phyloP scores from a whole-genome alignment of 2,329 filamentous ascomycete genomes.

The Aspergillus floridensis region DNA sequence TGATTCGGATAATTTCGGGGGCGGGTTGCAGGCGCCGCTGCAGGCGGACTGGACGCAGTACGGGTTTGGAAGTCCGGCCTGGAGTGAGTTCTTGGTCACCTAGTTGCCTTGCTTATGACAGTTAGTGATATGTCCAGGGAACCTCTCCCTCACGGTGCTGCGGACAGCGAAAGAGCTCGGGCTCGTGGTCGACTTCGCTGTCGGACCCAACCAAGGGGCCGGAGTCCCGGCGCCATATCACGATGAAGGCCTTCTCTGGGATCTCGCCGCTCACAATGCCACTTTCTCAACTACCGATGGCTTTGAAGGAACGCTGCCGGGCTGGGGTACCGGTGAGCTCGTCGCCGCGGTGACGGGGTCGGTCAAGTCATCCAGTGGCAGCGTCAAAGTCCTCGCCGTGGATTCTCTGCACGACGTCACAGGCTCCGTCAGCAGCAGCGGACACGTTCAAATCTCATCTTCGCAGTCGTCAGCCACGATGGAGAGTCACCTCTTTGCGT shows the following conservation, averaged over 20 bases:
- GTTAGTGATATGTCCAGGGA: not conserved
- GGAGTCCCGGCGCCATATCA: constrained; percentile 43
- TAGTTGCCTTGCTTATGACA: no score
- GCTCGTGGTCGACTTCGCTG: constrained; percentile 46
- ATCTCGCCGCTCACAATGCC: not conserved
- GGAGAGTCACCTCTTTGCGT: not conserved
- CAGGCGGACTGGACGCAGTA: constrained; percentile 2
- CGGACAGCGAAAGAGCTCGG: constrained; percentile 28
- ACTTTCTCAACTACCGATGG: not conserved
- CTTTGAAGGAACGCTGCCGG: not conserved
- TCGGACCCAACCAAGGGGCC: constrained; percentile 50
- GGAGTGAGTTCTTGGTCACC: not conserved
- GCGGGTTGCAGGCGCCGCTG: not conserved
- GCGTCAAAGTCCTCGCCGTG: not conserved
- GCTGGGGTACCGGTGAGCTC: constrained; percentile 2
- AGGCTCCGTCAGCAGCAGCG: not conserved
- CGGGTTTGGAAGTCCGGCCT: constrained; percentile 1
- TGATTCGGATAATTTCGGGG: not conserved
- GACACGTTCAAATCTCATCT: not conserved
- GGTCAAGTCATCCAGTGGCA: not conserved
- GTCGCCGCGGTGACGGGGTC: not conserved
- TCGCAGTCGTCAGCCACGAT: not conserved
- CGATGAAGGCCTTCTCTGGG: constrained; percentile 28
- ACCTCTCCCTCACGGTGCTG: not conserved
- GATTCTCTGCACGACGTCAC: not conserved